phyloP scores from a whole-genome alignment of 805 yeast species.

The Starmera dryadoides region DNA sequence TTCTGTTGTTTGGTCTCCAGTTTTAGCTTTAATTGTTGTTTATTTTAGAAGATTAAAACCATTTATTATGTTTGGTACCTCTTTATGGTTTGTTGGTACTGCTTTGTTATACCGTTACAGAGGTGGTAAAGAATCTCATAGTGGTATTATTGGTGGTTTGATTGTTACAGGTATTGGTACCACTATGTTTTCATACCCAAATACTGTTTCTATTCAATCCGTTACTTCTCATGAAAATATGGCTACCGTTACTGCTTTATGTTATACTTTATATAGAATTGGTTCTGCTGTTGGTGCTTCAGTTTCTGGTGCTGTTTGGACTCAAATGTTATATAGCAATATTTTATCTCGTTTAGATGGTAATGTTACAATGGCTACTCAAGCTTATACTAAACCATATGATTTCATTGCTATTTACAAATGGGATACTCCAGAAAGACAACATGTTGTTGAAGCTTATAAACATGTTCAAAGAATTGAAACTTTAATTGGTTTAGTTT shows the following conservation, averaged over 20 bases:
- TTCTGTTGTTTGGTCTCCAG: slow-evolving; percentile 48
- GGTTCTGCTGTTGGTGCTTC: slow-evolving; percentile 62
- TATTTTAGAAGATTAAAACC: slow-evolving; percentile 43
- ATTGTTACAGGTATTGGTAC: slow-evolving; percentile 64
- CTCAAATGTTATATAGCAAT: slow-evolving; percentile 45
- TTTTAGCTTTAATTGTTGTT: slow-evolving; percentile 47
- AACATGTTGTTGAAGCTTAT: slow-evolving; percentile 50
- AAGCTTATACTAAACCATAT: slow-evolving; percentile 48
- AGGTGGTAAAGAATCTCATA: slow-evolving; percentile 39
- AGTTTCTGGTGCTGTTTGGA: slow-evolving; percentile 69
- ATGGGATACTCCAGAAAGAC: slow-evolving; percentile 61
- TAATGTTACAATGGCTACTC: slow-evolving; percentile 31
- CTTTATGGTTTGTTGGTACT: slow-evolving; percentile 51
- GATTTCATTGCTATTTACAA: slow-evolving; percentile 37
- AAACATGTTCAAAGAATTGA: slow-evolving; percentile 51
- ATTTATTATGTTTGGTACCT: slow-evolving; percentile 52
- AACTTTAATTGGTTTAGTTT: slow-evolving; percentile 43
- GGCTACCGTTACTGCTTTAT: slow-evolving; percentile 57
- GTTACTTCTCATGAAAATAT: slow-evolving; percentile 58
- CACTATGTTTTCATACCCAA: slow-evolving; percentile 61
- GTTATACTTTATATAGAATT: slow-evolving; percentile 48
- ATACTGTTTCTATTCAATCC: slow-evolving; percentile 57
- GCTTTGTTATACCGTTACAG: slow-evolving; percentile 55
- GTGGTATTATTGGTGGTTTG: slow-evolving; percentile 61
- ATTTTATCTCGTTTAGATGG: slow-evolving; percentile 26